phyloP scores from a whole-genome alignment of 2,329 filamentous ascomycete genomes.

The Neonectria coccinea region DNA sequence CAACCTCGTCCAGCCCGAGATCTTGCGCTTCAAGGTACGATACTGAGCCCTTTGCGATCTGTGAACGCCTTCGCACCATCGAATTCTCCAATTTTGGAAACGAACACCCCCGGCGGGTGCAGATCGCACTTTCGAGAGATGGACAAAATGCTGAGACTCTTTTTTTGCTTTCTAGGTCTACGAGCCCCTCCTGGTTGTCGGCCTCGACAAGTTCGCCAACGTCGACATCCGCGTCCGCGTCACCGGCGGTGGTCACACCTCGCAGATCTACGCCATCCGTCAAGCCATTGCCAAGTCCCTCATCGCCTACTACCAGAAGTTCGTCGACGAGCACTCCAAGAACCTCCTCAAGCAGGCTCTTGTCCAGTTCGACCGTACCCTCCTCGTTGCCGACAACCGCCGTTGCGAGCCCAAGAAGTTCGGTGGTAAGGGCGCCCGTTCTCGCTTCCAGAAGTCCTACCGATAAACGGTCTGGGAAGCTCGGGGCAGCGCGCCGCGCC shows the following conservation, averaged over 20 bases:
- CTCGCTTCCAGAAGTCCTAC: constrained; percentile 99
- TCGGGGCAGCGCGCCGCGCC: constrained; percentile 32
- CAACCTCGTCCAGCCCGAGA: constrained; percentile 92
- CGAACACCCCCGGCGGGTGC: constrained; percentile 3
- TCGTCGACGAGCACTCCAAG: constrained; percentile 99
- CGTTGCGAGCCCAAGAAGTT: constrained; percentile 99
- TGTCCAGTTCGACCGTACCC: constrained; percentile 94
- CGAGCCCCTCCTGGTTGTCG: constrained; percentile 97
- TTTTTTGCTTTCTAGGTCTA: constrained; percentile 74
- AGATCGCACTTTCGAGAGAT: constrained; percentile 10
- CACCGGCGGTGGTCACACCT: constrained; percentile 96
- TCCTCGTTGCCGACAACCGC: constrained; percentile 99
- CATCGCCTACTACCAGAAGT: constrained; percentile 97
- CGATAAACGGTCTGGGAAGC: constrained; percentile 73
- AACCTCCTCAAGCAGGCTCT: constrained; percentile 98
- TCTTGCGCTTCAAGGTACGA: constrained; percentile 95
- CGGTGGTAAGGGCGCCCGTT: constrained; percentile 90
- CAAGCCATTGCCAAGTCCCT: constrained; percentile 93
- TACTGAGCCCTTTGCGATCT: constrained; percentile 22
- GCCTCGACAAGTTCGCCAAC: constrained; percentile 95
- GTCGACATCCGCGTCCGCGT: constrained; percentile 99
- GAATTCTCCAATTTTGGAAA: constrained; percentile 27
- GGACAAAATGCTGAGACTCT: constrained; percentile 39
- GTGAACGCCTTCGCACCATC: constrained; percentile 21
- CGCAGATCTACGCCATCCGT: constrained; percentile 97